A percentile compares a stretch with the other conserved stretches of the same genome.
Conservation (phyloP, 2,329 filamentous ascomycete species). For the Nemania abortiva region DNA sequence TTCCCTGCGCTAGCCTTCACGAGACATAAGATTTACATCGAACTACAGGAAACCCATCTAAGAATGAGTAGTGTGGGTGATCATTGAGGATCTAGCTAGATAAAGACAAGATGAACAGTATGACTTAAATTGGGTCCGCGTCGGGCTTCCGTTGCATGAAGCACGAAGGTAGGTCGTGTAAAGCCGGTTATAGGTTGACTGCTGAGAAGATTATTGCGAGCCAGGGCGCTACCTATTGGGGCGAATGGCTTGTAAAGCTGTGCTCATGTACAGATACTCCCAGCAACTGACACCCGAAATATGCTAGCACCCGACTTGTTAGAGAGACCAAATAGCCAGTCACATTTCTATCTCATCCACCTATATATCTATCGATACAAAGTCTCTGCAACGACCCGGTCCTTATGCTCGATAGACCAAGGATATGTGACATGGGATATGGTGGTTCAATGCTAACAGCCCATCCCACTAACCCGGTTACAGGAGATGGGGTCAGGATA, state of each 20-base stretch:
- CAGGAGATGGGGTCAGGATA: conserved; percentile 4
- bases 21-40: conserved; percentile 27
- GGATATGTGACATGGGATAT: conserved; percentile 13
- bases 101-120: conserved; percentile 32
- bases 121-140: conserved; percentile 2
- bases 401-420: conserved; percentile 18
- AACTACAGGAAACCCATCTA: conserved; percentile 21
- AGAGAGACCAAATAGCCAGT: conserved; percentile 20
- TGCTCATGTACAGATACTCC: conserved; percentile 30
- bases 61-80: conserved; percentile 28
- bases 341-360: conserved; percentile 19
- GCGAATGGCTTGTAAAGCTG: conserved; percentile 22
- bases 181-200: conserved; percentile 15
- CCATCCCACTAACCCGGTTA: conserved; percentile 24
- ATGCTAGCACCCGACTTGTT: conserved; percentile 33
- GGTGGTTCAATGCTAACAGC: conserved; percentile 11
- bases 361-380: conserved; percentile 1
- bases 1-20: conserved; percentile 15
- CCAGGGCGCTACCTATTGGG: conserved; percentile 7
- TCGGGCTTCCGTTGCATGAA: conserved; percentile 32
- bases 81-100: conserved; percentile 26
- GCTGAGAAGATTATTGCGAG: conserved; percentile 13
- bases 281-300: conserved; percentile 31
- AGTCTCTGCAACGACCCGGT: conserved; percentile 27
- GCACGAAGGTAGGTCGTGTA: conserved; percentile 22